These are phyloP conservation scores for Xylaria hypoxylon DNA, from an alignment of 2,329 filamentous ascomycete species.

Conservation along the genomic window DNA sequence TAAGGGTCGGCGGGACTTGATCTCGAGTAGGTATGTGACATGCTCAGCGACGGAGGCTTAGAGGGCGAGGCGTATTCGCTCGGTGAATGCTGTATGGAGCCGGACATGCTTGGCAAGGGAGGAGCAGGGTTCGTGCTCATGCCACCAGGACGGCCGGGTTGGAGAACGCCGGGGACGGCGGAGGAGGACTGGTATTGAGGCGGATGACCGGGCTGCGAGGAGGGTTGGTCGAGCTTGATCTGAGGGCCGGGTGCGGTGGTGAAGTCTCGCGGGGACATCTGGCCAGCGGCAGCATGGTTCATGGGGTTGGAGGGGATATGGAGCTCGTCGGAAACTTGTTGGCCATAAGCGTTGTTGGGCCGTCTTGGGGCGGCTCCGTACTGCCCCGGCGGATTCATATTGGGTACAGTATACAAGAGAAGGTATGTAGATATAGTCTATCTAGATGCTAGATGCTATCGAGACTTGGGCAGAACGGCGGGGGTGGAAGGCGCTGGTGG, in stretches of 20 bases:
- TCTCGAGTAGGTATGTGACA: conserved; percentile 82
- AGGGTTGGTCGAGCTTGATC: conserved; percentile 62
- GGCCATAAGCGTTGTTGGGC: conserved; percentile 53
- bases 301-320: conserved; percentile 62
- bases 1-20: conserved; percentile 79
- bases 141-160: conserved; percentile 62
- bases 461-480: background rate
- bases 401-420: conserved; percentile 31
- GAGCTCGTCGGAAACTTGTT: conserved; percentile 61
- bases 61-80: conserved; percentile 62
- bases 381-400: conserved; percentile 55
- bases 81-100: conserved; percentile 54
- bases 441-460: background rate
- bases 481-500: background rate
- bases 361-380: conserved; percentile 54
- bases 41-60: conserved; percentile 72
- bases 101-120: conserved; percentile 60
- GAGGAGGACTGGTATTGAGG: conserved; percentile 57
- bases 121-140: conserved; percentile 60
- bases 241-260: conserved; percentile 56
- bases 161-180: conserved; percentile 68
- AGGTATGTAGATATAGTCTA: conserved; percentile 20
- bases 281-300: conserved; percentile 54
- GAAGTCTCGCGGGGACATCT: conserved; percentile 62
- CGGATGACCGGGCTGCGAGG: conserved; percentile 52